phyloP scores from a whole-genome alignment of 2,329 filamentous ascomycete genomes.

The Macrophomina tecta region DNA sequence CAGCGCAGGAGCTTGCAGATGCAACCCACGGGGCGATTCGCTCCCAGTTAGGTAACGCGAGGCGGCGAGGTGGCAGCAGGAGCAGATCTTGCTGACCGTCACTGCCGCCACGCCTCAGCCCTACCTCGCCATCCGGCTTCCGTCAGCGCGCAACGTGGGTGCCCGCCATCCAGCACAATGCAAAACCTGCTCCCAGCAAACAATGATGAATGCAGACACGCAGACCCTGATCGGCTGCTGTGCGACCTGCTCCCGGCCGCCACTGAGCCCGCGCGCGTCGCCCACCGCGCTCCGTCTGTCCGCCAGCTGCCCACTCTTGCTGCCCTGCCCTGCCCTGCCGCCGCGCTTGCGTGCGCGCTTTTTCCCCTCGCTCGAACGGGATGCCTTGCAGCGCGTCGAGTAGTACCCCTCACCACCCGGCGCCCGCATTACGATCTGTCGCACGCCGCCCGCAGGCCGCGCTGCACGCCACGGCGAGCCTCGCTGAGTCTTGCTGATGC shows the following conservation, averaged over 20 bases:
- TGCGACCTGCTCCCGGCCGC: constrained; percentile 13
- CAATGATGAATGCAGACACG: neutral
- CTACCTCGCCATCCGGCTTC: neutral
- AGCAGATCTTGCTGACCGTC: constrained; percentile 24
- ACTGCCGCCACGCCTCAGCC: constrained; percentile 18
- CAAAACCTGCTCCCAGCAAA: constrained; percentile 1
- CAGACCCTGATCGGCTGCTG: constrained; percentile 25
- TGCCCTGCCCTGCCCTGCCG: constrained; percentile 5
- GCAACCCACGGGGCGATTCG: constrained; percentile 18
- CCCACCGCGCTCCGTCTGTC: neutral
- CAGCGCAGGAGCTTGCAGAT: neutral
- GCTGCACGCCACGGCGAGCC: constrained; percentile 3
- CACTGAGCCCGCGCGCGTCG: neutral
- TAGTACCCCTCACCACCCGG: neutral
- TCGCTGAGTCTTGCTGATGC: neutral
- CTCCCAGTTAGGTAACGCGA: neutral
- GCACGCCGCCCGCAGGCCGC: neutral
- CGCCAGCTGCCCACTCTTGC: constrained; percentile 13
- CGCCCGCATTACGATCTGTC: constrained; percentile 7
- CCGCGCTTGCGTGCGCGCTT: constrained; percentile 14
- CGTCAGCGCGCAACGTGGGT: constrained; percentile 20
- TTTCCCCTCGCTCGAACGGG: constrained; percentile 23
- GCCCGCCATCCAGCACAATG: neutral
- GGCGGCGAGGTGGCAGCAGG: neutral
- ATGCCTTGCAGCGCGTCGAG: constrained; percentile 18